These are phyloP conservation scores for Magnaporthales sp. DNA, from an alignment of 2,329 filamentous ascomycete species.

Conservation along the genomic window DNA sequence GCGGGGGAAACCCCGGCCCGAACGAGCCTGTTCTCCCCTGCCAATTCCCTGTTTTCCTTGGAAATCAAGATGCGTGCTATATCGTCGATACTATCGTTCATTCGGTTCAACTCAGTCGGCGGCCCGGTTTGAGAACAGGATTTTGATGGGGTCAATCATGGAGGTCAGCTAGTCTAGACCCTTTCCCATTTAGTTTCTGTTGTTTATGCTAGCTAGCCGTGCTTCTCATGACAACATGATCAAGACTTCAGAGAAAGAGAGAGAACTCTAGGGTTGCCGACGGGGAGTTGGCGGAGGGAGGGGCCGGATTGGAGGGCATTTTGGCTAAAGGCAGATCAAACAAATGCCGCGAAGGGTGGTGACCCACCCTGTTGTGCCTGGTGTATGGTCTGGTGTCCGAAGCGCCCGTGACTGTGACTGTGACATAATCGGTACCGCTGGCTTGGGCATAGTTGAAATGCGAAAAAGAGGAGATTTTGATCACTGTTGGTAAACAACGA, in stretches of 20 bases:
- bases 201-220: neutral
- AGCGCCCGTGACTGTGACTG: neutral
- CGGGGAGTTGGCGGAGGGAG: neutral
- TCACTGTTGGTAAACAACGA: too few relatives aligned
- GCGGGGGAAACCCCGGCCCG: neutral
- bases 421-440: neutral
- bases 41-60: neutral
- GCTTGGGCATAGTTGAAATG: neutral
- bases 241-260: neutral
- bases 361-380: neutral
- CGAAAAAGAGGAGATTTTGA: neutral
- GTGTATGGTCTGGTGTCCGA: neutral
- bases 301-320: neutral
- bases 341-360: neutral
- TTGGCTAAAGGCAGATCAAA: slow-evolving; percentile 1
- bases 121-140: neutral
- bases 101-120: neutral
- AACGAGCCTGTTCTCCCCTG: neutral
- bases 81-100: neutral
- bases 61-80: neutral
- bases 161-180: neutral
- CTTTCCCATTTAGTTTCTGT: neutral
- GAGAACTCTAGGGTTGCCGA: neutral
- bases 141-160: neutral
- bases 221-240: neutral